phyloP scores from a whole-genome alignment of 257 asterid genomes.

The Primulina tabacum region DNA sequence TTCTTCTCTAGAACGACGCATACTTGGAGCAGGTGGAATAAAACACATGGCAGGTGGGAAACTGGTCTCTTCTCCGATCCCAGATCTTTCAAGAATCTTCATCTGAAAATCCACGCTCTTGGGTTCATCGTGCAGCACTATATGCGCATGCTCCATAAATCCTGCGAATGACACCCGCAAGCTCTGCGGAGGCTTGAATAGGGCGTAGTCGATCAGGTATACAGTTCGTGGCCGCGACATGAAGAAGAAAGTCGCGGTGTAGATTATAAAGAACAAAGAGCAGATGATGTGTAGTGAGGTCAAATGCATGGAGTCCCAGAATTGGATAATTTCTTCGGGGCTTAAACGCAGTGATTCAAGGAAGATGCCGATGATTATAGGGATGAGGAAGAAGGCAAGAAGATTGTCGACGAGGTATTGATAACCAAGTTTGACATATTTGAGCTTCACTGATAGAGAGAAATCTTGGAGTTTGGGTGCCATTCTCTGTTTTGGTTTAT shows the following conservation, averaged over 20 bases:
- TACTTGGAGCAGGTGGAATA: conserved; percentile 21
- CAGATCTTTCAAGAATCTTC: conserved; percentile 33
- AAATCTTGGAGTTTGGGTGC: conserved; percentile 26
- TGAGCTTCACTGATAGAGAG: conserved; percentile 34
- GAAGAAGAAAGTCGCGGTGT: conserved; percentile 19
- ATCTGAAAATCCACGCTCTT: conserved; percentile 28
- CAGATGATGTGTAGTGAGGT: conserved; percentile 17
- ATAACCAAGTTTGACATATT: conserved; percentile 37
- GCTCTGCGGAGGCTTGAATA: conserved; percentile 24
- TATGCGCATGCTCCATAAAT: conserved; percentile 23
- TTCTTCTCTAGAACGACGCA: conserved; percentile 23
- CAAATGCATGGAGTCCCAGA: conserved; percentile 18
- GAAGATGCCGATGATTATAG: conserved; percentile 25
- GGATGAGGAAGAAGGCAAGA: conserved; percentile 31
- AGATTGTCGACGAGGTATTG: conserved; percentile 46
- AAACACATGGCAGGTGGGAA: conserved; percentile 22
- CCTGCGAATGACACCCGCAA: conserved; percentile 24
- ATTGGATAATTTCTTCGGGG: conserved; percentile 26
- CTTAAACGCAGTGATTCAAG: conserved; percentile 21
- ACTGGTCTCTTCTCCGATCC: conserved; percentile 31
- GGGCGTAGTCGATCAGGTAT: conserved; percentile 29
- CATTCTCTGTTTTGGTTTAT: conserved; percentile 5
- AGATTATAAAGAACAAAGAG: conserved; percentile 18
- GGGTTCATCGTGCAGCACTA: conserved; percentile 9
- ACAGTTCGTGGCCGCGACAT: conserved; percentile 24